A percentile compares a stretch with the other conserved stretches of the same genome.
phyloP scores from a whole-genome alignment of 441 rosid genomes.

The Populus hybrid region DNA sequence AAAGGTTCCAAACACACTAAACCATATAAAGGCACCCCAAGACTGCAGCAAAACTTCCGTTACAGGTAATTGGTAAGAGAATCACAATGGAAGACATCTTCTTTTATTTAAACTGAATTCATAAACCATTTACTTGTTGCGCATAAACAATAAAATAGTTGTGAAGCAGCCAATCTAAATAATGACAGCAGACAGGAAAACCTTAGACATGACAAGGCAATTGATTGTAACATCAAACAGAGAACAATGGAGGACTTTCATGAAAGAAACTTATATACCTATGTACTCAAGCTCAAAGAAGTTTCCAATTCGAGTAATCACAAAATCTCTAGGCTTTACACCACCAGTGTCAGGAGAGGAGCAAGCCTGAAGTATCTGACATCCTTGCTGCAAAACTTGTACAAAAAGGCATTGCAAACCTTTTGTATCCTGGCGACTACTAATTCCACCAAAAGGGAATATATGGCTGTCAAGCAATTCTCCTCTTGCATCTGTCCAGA shows the following conservation, averaged over 20 bases:
- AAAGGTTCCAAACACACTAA: constrained; percentile 1
- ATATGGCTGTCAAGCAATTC: constrained; percentile 97
- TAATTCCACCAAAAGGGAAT: constrained; percentile 98
- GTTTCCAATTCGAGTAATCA: constrained; percentile 85
- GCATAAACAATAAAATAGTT: neutral
- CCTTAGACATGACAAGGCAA: constrained; percentile 3
- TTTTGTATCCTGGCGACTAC: constrained; percentile 99
- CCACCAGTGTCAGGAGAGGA: constrained; percentile 70
- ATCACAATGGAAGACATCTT: neutral
- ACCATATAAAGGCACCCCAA: neutral
- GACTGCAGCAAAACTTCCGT: neutral
- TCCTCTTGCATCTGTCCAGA: constrained; percentile 99
- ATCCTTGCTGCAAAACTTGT: constrained; percentile 99
- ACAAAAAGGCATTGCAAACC: constrained; percentile 97
- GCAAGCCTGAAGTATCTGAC: constrained; percentile 93
- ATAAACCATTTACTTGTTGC: neutral
- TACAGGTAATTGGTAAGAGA: neutral
- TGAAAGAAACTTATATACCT: constrained; percentile 44
- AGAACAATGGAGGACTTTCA: constrained; percentile 5
- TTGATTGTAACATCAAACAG: neutral
- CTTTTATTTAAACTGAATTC: neutral
- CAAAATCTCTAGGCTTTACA: constrained; percentile 92
- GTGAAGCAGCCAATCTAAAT: neutral
- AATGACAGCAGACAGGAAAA: neutral
- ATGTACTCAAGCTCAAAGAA: constrained; percentile 98